A percentile compares a stretch with the other conserved stretches of the same genome.
These are phyloP conservation scores for Zygotorulaspora chibaensis DNA, from an alignment of 805 yeast species.

Conservation along the genomic window DNA sequence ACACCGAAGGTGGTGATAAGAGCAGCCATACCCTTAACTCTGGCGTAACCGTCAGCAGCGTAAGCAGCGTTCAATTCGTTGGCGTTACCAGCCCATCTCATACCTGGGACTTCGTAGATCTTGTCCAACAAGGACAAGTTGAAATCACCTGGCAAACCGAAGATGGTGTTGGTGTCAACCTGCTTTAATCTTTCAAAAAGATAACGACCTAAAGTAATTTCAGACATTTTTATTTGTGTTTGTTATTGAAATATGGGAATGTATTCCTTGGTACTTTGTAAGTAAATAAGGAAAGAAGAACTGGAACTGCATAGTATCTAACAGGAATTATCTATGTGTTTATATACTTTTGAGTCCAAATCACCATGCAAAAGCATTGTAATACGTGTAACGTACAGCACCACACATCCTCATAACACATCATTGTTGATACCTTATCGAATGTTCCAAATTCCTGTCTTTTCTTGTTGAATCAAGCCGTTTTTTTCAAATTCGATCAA, in stretches of 20 bases:
- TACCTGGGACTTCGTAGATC: conserved; percentile 65
- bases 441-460: conserved; percentile 1
- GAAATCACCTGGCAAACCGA: conserved; percentile 82
- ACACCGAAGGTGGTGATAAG: conserved; percentile 86
- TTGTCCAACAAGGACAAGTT: conserved; percentile 68
- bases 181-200: conserved; percentile 75
- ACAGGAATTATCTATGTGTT: not conserved
- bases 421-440: not conserved
- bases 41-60: conserved; percentile 84
- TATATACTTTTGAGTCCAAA: conserved; percentile 2
- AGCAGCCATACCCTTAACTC: conserved; percentile 73
- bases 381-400: not conserved
- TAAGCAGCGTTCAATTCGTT: conserved; percentile 82
- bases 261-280: not conserved
- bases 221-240: conserved; percentile 30
- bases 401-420: not conserved
- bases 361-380: not conserved
- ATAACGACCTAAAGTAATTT: conserved; percentile 68
- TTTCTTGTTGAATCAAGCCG: not conserved
- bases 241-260: not conserved
- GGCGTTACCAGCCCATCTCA: conserved; percentile 89
- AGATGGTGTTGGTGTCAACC: conserved; percentile 63
- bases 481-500: not conserved
- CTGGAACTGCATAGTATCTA: not conserved
- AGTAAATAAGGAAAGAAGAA: not conserved